Percentiles rank a stretch among this genome's conserved stretches.
Conservation (phyloP, 2,329 filamentous ascomycete species). For the Aspergillus ochraceoroseus region DNA sequence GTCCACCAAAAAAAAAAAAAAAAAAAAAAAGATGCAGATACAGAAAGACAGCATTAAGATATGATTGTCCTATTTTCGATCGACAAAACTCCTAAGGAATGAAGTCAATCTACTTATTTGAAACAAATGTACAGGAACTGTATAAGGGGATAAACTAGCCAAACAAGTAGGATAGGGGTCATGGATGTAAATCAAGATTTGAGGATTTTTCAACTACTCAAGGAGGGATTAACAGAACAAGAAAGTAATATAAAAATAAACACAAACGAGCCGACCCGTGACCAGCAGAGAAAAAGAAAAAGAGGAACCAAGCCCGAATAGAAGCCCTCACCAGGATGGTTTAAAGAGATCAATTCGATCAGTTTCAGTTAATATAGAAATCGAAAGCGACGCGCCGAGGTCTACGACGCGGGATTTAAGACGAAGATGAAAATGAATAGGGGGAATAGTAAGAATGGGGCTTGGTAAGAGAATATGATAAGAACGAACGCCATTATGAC, state of each 20-base stretch:
- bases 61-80: background rate
- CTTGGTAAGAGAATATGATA: background rate
- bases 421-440: background rate
- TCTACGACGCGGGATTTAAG: too few species aligned
- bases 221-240: conserved; percentile 5
- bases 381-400: background rate
- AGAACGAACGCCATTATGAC: conserved; percentile 2
- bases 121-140: conserved; percentile 15
- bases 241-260: conserved; percentile 7
- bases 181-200: too few species aligned
- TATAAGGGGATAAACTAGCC: conserved; percentile 10
- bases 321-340: too few species aligned
- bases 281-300: too few species aligned
- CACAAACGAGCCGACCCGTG: background rate
- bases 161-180: too few species aligned
- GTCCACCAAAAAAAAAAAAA: too few species aligned
- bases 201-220: conserved; percentile 25
- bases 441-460: conserved; percentile 1
- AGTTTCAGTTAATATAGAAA: background rate
- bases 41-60: too few species aligned
- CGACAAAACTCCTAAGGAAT: background rate
- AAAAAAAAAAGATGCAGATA: too few species aligned
- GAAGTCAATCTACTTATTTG: conserved; percentile 10
- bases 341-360: too few species aligned
- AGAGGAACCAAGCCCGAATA: too few species aligned